Percentiles rank a stretch among this genome's conserved stretches.
These are phyloP conservation scores for Gnomoniopsis sp. DNA, from an alignment of 2,329 filamentous ascomycete genomes.

Conservation along the genomic window DNA sequence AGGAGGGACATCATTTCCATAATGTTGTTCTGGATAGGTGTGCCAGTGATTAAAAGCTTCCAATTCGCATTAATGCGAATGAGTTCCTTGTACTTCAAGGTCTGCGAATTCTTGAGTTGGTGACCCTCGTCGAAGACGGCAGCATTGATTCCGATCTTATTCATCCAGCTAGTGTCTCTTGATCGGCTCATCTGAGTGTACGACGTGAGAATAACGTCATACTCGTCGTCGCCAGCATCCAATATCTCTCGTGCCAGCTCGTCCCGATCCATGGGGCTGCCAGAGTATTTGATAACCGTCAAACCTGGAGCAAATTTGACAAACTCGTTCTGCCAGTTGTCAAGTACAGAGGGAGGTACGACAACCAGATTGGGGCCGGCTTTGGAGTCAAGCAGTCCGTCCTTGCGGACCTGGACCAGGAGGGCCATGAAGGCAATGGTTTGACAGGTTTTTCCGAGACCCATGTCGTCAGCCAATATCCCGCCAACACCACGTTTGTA, in stretches of 20 bases:
- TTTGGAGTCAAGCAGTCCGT: conserved; percentile 27
- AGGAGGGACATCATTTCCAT: conserved; percentile 87
- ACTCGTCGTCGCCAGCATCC: conserved; percentile 10
- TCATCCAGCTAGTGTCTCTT: conserved; percentile 49
- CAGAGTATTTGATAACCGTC: conserved; percentile 67
- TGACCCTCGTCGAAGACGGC: conserved; percentile 93
- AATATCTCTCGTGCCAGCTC: conserved; percentile 57
- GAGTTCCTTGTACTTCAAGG: conserved; percentile 75
- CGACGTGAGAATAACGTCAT: conserved; percentile 21
- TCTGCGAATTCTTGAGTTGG: conserved; percentile 83
- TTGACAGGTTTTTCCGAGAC: conserved; percentile 92
- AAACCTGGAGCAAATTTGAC: conserved; percentile 77
- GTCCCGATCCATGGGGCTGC: conserved; percentile 63
- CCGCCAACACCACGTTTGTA: conserved; percentile 78
- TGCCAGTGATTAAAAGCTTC: conserved; percentile 83
- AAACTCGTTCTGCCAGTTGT: conserved; percentile 95
- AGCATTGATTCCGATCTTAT: conserved; percentile 45
- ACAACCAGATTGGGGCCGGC: conserved; percentile 77
- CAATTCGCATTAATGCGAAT: conserved; percentile 76
- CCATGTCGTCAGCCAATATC: conserved; percentile 97
- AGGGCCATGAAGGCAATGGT: conserved; percentile 90
- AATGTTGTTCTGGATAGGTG: conserved; percentile 90
- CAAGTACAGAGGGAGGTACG: conserved; percentile 88
- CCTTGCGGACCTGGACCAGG: conserved; percentile 62
- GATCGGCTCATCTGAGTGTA: conserved; percentile 53